These are phyloP conservation scores for Pseudogymnoascus sp. DNA, from an alignment of 2,329 filamentous ascomycete species.

Conservation along the genomic window DNA sequence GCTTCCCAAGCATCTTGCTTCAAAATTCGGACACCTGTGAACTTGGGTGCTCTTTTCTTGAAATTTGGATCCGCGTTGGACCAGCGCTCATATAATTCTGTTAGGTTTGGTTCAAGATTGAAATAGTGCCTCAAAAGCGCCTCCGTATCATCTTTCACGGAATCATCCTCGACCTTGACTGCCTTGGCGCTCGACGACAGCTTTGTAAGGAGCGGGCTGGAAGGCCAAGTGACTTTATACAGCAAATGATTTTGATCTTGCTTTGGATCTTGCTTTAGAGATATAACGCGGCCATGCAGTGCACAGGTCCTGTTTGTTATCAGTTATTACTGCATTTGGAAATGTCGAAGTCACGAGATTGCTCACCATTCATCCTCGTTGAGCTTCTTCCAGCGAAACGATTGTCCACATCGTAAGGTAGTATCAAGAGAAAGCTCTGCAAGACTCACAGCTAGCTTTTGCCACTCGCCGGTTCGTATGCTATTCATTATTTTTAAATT, in stretches of 20 bases:
- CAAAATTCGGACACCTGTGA: slow-evolving; percentile 85
- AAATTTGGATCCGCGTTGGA: slow-evolving; percentile 81
- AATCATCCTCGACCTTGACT: not conserved
- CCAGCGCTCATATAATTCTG: slow-evolving; percentile 77
- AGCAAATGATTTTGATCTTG: slow-evolving; percentile 75
- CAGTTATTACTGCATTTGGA: slow-evolving; percentile 17
- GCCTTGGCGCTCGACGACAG: slow-evolving; percentile 28
- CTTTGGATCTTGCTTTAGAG: slow-evolving; percentile 72
- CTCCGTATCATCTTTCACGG: slow-evolving; percentile 60
- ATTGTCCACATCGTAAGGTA: slow-evolving; percentile 88
- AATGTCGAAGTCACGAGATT: slow-evolving; percentile 1
- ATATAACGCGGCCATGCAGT: slow-evolving; percentile 76
- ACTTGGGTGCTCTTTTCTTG: slow-evolving; percentile 74
- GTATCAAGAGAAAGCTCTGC: slow-evolving; percentile 91
- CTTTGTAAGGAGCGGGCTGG: slow-evolving; percentile 29
- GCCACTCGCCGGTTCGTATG: slow-evolving; percentile 65
- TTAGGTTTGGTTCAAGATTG: slow-evolving; percentile 72
- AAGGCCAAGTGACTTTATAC: slow-evolving; percentile 65
- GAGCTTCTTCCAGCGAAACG: slow-evolving; percentile 88
- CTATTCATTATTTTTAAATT: slow-evolving; percentile 21
- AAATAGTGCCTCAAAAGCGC: slow-evolving; percentile 76
- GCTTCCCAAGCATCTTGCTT: slow-evolving; percentile 96
- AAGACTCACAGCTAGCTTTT: slow-evolving; percentile 73
- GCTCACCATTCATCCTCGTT: slow-evolving; percentile 72
- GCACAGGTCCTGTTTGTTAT: slow-evolving; percentile 60